These are phyloP conservation scores for Simplicillium sp. DNA, from an alignment of 2,329 filamentous ascomycete genomes.

Conservation along the genomic window DNA sequence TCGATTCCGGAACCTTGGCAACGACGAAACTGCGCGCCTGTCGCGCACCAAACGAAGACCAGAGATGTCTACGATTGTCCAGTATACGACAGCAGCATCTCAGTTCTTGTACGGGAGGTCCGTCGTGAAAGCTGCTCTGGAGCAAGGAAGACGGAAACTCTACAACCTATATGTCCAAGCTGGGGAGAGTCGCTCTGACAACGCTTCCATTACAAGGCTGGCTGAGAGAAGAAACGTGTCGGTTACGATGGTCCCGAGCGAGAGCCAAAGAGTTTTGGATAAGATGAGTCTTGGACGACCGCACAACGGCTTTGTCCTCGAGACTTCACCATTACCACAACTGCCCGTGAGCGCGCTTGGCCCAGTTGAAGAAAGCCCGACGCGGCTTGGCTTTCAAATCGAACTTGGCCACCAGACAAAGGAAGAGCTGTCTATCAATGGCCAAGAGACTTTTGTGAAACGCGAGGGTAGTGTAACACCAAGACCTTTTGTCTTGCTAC, in stretches of 20 bases:
- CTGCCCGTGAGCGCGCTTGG: constrained; percentile 54
- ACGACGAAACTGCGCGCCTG: not conserved
- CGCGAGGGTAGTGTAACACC: constrained; percentile 22
- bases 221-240: constrained; percentile 40
- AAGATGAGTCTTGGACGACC: constrained; percentile 75
- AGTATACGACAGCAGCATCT: constrained; percentile 74
- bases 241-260: constrained; percentile 48
- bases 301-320: constrained; percentile 84
- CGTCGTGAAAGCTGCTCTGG: constrained; percentile 71
- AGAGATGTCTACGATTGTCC: constrained; percentile 26
- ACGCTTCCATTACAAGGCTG: constrained; percentile 31
- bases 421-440: constrained; percentile 70
- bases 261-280: constrained; percentile 62
- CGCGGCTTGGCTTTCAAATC: constrained; percentile 45
- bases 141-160: constrained; percentile 54
- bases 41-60: constrained; percentile 3
- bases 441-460: constrained; percentile 41
- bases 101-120: constrained; percentile 85
- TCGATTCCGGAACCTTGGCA: not conserved
- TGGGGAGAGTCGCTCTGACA: constrained; percentile 44
- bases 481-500: constrained; percentile 62
- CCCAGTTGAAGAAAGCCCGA: constrained; percentile 31
- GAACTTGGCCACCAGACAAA: constrained; percentile 56
- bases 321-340: constrained; percentile 74
- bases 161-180: constrained; percentile 77